Evolutionary conservation across 805 yeast genomes (phyloP).

Genomic region (Saccharomycopsis babjevae): DNA sequence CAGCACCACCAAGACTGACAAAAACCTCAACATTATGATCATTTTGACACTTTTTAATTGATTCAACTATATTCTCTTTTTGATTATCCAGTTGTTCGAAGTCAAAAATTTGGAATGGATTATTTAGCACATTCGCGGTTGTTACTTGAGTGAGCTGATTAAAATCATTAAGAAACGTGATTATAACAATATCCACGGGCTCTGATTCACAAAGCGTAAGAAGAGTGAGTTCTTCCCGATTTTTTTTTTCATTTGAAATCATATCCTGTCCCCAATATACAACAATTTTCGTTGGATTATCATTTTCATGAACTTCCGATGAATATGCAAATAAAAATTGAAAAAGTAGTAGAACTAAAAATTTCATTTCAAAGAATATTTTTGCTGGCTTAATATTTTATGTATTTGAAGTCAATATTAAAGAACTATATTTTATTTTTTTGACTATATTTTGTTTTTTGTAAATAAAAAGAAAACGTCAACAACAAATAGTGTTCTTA

Average conservation of each 20-base stretch:
- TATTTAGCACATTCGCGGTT: neutral
- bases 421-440: no score
- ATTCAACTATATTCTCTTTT: neutral
- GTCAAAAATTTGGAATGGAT: neutral
- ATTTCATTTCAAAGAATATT: no score
- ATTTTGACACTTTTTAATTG: slow-evolving; percentile 46
- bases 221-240: slow-evolving; percentile 21
- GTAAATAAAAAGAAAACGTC: no score
- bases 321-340: neutral
- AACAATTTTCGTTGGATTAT: slow-evolving; percentile 31
- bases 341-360: no score
- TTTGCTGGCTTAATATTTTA: no score
- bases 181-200: slow-evolving; percentile 58
- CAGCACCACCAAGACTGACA: slow-evolving; percentile 55
- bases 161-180: slow-evolving; percentile 61
- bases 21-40: slow-evolving; percentile 48
- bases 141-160: slow-evolving; percentile 26
- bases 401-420: no score
- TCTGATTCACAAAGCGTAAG: slow-evolving; percentile 53
- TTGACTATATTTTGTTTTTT: no score
- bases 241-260: slow-evolving; percentile 28
- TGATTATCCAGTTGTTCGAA: neutral
- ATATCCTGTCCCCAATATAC: slow-evolving; percentile 88
- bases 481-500: no score
- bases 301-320: neutral